A percentile compares a stretch with the other conserved stretches of the same genome.
Conservation (phyloP, 176 grass and related monocot genomes). For the Cenchrus purpureus region DNA sequence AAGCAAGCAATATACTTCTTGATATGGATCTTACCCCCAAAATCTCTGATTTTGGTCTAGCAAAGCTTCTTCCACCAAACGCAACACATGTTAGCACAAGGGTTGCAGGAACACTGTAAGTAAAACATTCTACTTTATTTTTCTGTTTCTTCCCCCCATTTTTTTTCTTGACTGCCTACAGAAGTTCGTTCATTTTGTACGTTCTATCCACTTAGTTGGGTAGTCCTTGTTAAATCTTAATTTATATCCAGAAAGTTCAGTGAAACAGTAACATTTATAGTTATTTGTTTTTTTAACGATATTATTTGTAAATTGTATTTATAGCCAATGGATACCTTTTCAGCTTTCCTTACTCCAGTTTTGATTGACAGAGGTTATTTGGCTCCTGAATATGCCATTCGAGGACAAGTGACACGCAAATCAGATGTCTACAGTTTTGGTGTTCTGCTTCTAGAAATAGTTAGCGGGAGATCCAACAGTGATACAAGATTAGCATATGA, state of each 20-base stretch:
- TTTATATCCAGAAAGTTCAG: slow-evolving; percentile 18
- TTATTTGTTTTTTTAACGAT: not conserved
- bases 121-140: slow-evolving; percentile 27
- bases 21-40: slow-evolving; percentile 71
- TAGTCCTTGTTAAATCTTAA: slow-evolving; percentile 1
- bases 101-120: slow-evolving; percentile 89
- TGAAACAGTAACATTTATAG: slow-evolving; percentile 2
- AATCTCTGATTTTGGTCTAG: slow-evolving; percentile 83
- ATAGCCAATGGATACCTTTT: slow-evolving; percentile 21
- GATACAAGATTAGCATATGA: slow-evolving; percentile 65
- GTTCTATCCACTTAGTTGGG: slow-evolving; percentile 16
- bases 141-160: not conserved
- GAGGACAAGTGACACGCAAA: slow-evolving; percentile 85
- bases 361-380: slow-evolving; percentile 73
- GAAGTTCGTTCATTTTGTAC: not conserved
- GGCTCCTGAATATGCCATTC: slow-evolving; percentile 84
- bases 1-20: slow-evolving; percentile 93
- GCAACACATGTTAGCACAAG: slow-evolving; percentile 78
- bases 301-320: slow-evolving; percentile 22
- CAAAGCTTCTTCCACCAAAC: slow-evolving; percentile 76
- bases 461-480: slow-evolving; percentile 77
- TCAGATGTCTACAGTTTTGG: slow-evolving; percentile 91
- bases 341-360: slow-evolving; percentile 35
- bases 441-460: slow-evolving; percentile 79
- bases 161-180: not conserved